Base-by-base conservation (phyloP, 495 filamentous ascomycete species). In the Hapsidospora chrysogenum region DNA sequence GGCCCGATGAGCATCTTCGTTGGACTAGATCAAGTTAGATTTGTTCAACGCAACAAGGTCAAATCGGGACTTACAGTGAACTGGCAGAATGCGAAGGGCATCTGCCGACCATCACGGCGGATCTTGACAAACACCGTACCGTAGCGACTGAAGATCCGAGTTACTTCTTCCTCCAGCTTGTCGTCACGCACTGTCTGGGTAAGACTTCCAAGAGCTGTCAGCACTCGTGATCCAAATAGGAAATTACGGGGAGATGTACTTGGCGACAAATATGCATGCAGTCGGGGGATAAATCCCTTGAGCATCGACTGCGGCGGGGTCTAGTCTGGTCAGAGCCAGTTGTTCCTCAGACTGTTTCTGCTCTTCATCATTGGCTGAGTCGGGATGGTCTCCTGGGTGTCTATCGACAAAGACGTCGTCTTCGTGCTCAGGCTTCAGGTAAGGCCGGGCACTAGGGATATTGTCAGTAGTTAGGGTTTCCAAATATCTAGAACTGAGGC, bases 21-120 rank as follows among this genome's bases (percentile, higher is more conserved):
- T 43, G 26, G 46, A 46, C 49, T 57, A 25, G n/a, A 29, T 19
- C 33, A 7, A 29, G 39, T 53, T 14, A 51, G 51, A 15, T 17
- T 26, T 8, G 7, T 25, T 11, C 13, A 17, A 3, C 8, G 2
- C 20, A 18, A 11, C 3, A 17, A 17, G 14, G n/a, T 7, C 16
- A 33, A 17, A 14, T 27, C 17, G 14, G n/a, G 31, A 54, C 64
- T 53, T 48, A 73, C 71, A 9, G 64, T 71, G 38, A 59, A 78
- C 48, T 76, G 72, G 36, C 57, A 64, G 41, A 78, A 78, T 2
- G 73, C 73, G 40, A 66, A 76, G 0, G 74, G 74, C 68, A 76
- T 76, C 29, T 63, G 52, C 17, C 53, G 54, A 17, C 26, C 32
- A 43, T 73, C 74, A 9, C 72, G 68, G 17, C 66, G 61, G 29